Percentiles rank a stretch among this genome's conserved stretches.
Conservation (phyloP, 768 basidiomycete species). For the Rhizopogon salebrosus region DNA sequence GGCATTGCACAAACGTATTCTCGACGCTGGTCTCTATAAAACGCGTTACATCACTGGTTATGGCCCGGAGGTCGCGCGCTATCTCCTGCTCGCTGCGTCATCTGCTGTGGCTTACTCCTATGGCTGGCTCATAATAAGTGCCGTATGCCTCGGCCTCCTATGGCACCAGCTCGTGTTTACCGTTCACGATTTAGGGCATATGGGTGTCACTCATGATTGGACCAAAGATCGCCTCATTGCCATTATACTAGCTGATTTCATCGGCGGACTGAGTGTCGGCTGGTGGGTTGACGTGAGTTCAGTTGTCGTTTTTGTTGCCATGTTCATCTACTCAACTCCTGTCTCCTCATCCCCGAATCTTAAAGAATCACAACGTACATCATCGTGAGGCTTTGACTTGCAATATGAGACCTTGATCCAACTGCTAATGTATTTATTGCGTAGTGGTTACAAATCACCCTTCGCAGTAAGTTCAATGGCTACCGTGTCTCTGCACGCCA, state of each 20-base stretch:
- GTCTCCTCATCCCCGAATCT: not conserved
- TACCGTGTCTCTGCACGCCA: not conserved
- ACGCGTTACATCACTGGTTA: conserved; percentile 84
- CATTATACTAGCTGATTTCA: conserved; percentile 75
- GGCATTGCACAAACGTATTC: conserved; percentile 67
- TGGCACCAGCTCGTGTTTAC: conserved; percentile 96
- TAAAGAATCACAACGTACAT: conserved; percentile 90
- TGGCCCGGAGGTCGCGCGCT: conserved; percentile 83
- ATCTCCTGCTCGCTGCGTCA: conserved; percentile 52
- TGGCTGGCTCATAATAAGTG: conserved; percentile 67
- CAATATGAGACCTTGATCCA: not conserved
- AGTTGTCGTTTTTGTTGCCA: conserved; percentile 1
- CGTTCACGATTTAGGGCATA: conserved; percentile 93
- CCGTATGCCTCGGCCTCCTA: conserved; percentile 77
- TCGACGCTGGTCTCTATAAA: conserved; percentile 77
- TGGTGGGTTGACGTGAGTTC: conserved; percentile 97
- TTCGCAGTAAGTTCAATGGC: conserved; percentile 62
- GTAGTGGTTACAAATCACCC: conserved; percentile 96
- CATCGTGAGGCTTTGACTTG: conserved; percentile 60
- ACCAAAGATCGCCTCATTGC: conserved; percentile 71
- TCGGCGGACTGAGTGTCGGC: conserved; percentile 90
- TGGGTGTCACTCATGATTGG: conserved; percentile 90
- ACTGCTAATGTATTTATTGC: conserved; percentile 1
- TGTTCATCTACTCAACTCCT: conserved; percentile 4
- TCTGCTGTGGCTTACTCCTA: conserved; percentile 59